Evolutionary conservation across 148 eudicot genomes (phyloP), one percentile per base, ranked within the genome.

Genomic region (Rhododendron griersonianum): DNA sequence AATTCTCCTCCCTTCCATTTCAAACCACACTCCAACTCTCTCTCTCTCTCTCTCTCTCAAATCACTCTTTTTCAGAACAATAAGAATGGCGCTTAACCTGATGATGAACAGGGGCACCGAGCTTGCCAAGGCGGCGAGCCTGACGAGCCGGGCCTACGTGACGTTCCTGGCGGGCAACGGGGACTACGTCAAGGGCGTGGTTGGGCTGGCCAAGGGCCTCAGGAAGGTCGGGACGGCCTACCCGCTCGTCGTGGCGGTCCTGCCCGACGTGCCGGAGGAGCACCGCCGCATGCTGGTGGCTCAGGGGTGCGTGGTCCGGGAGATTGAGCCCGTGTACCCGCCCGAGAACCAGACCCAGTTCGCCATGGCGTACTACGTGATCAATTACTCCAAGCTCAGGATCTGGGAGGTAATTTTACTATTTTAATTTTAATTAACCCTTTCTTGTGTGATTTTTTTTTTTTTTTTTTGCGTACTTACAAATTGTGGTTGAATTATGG

Each of bases 181-280:
- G 3, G 98, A 95, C 91, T 95, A 95, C 86, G 91, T 93, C 51
- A 95, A 93, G 85, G 98, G 98, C 18, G 98, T 94, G 71, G 91
- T 96, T 7, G 98, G 98, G 25, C 87, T 96, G 7, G 98, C 94
- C 51, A 96, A 96, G 85, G 98, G 98, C 21, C 73, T 96, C 39
- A 86, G 96, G 71, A 96, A 92, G 90, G 90, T 85, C 23, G 87
- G 88, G 82, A 88, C 91, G 5, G 93, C 90, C 0, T 94, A 93
- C 84, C 98, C 98, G 0, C 91, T 96, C 7, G 98, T 96, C 39
- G 98, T 96, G 84, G 98, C 98, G 35, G 85, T 91, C 2, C 80
- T 96, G 69, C 98, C 98, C 0, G 98, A 96, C 65, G 98, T 96
- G 2, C 98, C 98, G 4, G 87, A 65, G 87, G 98, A 96, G 71